Evolutionary conservation across 371 early-diverging fungal species (phyloP), one percentile per base, ranked within the genome.

Genomic region (Mucor sp.): DNA sequence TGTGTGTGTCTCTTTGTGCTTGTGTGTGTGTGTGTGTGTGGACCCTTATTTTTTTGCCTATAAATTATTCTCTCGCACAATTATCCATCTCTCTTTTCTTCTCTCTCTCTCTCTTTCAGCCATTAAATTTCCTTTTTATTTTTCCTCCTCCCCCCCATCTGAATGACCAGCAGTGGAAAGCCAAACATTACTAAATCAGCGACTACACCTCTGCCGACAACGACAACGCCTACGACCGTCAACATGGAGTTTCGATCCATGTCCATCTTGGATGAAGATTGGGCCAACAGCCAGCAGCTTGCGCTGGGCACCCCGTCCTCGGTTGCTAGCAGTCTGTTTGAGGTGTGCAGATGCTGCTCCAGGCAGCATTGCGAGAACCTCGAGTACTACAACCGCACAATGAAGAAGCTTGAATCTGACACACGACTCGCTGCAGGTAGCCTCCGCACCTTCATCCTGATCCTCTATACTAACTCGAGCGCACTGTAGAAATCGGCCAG

Each of bases 381-480:
- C n/a, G 74, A 73, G 17, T 44, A 65, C 33, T 74, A 63, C 50
- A 72, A 67, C 30, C 66, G 66, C 4, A 67, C 69, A n/a, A 63
- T 80, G 14, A 73, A 67, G 33, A 77, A 77, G 44, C 59, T 77
- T 2, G 80, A 80, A 70, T 65, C 71, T 21, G 80, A 80, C 43
- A 73, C 77, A 48, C 60, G 80, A 12, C 41, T 80, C 44, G 80
- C 80, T 60, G 80, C 77, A 74, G 80, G 80, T 80, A 75, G 70
- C 35, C 19, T 9, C 25, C 4, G 60, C 14, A 8, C 8, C 14
- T 37, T 11, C 30, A 44, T 17, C 7, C 19, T 44, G 4, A 25
- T 35, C 35, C 25, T 28, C 37, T 32, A 28, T 30, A 30, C 28
- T 4, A 1, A 63, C n/a, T 21, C n/a, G 30, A 37, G 41, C 25